Percentiles rank a stretch among this genome's conserved stretches.
These are phyloP conservation scores for Ottelia alismoides DNA, from an alignment of 106 monocot genomes.

Conservation along the genomic window DNA sequence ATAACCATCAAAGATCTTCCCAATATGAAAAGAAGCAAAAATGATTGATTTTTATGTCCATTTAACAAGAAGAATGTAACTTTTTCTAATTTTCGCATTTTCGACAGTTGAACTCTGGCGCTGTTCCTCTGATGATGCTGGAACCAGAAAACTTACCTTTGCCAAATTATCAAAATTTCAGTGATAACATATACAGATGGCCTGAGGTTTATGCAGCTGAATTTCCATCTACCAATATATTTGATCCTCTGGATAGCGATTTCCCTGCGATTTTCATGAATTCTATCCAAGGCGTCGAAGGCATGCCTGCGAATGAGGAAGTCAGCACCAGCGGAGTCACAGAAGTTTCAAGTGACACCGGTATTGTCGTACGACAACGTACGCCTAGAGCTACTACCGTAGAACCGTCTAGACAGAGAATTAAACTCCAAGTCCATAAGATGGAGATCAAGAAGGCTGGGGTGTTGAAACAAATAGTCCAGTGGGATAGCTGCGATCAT, in stretches of 20 bases:
- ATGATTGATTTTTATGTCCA: neutral
- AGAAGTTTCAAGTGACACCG: conserved; percentile 16
- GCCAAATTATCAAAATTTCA: conserved; percentile 16
- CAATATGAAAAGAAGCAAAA: too few species aligned
- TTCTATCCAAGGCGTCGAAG: neutral
- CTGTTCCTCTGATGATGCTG: conserved; percentile 22
- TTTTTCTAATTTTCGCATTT: neutral
- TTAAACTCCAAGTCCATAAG: conserved; percentile 26
- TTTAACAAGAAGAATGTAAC: neutral
- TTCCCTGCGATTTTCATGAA: too few species aligned
- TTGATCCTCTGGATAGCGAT: too few species aligned
- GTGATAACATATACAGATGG: too few species aligned
- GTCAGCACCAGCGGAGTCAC: neutral
- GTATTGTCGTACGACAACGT: conserved; percentile 24
- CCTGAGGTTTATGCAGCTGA: too few species aligned
- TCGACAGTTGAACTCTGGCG: conserved; percentile 8
- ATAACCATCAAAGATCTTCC: too few species aligned
- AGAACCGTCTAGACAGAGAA: neutral
- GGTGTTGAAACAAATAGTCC: conserved; percentile 14
- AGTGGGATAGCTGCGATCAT: conserved; percentile 12
- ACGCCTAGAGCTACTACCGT: neutral
- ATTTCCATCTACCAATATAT: too few species aligned
- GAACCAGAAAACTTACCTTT: conserved; percentile 5
- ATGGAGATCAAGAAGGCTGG: conserved; percentile 28
- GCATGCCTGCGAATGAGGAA: neutral